These are phyloP conservation scores for Marasmius fiardii DNA, from an alignment of 1,284 basidiomycete genomes.

Conservation along the genomic window DNA sequence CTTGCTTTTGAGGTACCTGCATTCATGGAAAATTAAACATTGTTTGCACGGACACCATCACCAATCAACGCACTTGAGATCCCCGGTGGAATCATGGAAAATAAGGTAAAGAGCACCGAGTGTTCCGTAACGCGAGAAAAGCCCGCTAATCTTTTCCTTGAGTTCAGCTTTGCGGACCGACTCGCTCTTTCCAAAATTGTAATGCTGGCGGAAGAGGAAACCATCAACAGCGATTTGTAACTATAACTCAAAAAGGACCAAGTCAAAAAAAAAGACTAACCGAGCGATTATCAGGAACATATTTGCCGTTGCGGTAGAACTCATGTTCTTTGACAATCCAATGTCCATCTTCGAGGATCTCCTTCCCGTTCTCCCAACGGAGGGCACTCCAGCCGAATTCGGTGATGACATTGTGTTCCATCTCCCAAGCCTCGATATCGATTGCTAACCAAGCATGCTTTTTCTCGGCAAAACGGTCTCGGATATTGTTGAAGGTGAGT, in stretches of 20 bases:
- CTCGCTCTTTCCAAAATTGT: constrained; percentile 62
- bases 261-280: constrained; percentile 32
- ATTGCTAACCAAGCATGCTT: constrained; percentile 69
- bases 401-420: constrained; percentile 64
- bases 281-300: constrained; percentile 57
- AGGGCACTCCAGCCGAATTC: constrained; percentile 73
- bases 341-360: constrained; percentile 52
- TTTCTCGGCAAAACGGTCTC: constrained; percentile 58
- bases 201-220: constrained; percentile 30
- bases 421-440: constrained; percentile 81
- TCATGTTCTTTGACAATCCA: constrained; percentile 63
- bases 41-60: not conserved
- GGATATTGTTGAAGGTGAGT: constrained; percentile 61
- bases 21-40: not conserved
- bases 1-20: constrained; percentile 51
- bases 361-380: constrained; percentile 49
- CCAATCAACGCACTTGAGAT: constrained; percentile 55
- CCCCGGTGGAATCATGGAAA: constrained; percentile 73
- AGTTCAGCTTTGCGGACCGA: constrained; percentile 48
- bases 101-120: constrained; percentile 72
- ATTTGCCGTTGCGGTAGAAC: constrained; percentile 55
- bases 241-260: constrained; percentile 38
- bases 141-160: constrained; percentile 45
- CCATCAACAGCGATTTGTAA: too few relatives aligned
- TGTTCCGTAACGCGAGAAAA: constrained; percentile 40